Evolutionary conservation across 805 yeast genomes (phyloP), one percentile per base, ranked within the genome.

Genomic region (Suhomyces sp.): DNA sequence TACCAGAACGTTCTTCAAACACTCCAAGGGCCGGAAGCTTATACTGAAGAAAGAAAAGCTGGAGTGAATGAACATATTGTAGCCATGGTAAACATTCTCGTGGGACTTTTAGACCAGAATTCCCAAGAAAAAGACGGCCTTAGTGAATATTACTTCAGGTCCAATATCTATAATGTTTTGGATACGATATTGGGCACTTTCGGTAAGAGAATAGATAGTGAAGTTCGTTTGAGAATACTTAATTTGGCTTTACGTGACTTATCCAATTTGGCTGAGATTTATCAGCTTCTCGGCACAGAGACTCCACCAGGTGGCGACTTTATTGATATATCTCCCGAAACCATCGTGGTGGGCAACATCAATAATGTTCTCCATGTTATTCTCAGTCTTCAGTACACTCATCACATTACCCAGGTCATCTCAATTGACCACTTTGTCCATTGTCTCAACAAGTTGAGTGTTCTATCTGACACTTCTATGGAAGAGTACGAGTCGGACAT

Each of bases 401-500:
- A 67, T 24, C 36, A 63, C 2, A 54, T 61, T 2, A 50, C 61
- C 15, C 36, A 58, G 3, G 27, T 55, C 2, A 70, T 64, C 44
- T 47, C 60, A 8, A 53, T 50, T 19, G 69, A 66, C 24, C 62
- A 62, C 2, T 44, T 64, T 48, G 47, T 57, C 1, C 61, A 67
- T 7, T 52, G 72, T n/a, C 58, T 83, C 5, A 57, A 75, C 0
- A 57, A 59, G 3, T 65, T 80, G 7, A 66, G 83, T 5, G 61
- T 67, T 9, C 60, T 85, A 10, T 76, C 86, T 1, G 53, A 60
- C 1, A 77, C 73, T 5, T 67, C 72, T 0, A 66, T 71, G 29
- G 79, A 74, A 35, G 78, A 77, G 4, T 88, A 86, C 77, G 65
- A 68, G 3, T 73, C 71, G 2, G 92, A 91, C 62, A 80, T 84